Conservation (phyloP, 106 monocot species). For the Platanthera guangdongensis region DNA sequence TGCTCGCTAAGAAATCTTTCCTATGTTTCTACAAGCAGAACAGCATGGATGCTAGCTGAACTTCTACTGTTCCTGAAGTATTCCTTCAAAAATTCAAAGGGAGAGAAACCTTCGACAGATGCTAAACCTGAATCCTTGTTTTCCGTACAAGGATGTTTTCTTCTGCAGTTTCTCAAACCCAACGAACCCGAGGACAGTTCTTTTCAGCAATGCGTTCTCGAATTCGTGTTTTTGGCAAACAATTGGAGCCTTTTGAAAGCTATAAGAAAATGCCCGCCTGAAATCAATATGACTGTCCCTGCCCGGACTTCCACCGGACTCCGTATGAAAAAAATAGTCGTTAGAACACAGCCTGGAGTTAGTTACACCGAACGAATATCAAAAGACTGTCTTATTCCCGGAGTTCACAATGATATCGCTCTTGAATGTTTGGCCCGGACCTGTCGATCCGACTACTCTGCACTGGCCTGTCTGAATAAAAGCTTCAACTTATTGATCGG, state of each 20-base stretch:
- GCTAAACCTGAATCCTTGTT: conserved; percentile 26
- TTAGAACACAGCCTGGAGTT: conserved; percentile 12
- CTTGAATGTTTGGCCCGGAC: conserved; percentile 49
- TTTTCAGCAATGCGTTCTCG: conserved; percentile 30
- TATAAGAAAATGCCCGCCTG: conserved; percentile 4
- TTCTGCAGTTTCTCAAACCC: conserved; percentile 22
- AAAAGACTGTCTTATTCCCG: conserved; percentile 42
- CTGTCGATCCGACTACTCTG: conserved; percentile 68
- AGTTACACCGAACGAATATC: conserved; percentile 27
- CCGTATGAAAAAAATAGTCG: conserved; percentile 13
- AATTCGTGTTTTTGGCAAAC: conserved; percentile 34
- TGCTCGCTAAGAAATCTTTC: not conserved
- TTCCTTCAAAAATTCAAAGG: conserved; percentile 11
- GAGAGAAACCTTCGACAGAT: conserved; percentile 8
- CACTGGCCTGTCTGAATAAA: conserved; percentile 54
- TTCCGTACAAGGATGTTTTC: conserved; percentile 19
- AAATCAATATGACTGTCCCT: conserved; percentile 13
- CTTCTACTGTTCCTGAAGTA: conserved; percentile 7
- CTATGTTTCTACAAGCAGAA: not conserved
- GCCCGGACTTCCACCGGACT: conserved; percentile 7
- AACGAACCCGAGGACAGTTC: conserved; percentile 19
- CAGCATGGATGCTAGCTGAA: not conserved
- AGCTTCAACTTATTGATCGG: conserved; percentile 39
- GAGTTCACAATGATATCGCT: conserved; percentile 58
- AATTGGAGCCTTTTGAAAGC: conserved; percentile 27